These are phyloP conservation scores for Sanghuangporus sanghuang DNA, from an alignment of 1,284 basidiomycete genomes.

Conservation along the genomic window DNA sequence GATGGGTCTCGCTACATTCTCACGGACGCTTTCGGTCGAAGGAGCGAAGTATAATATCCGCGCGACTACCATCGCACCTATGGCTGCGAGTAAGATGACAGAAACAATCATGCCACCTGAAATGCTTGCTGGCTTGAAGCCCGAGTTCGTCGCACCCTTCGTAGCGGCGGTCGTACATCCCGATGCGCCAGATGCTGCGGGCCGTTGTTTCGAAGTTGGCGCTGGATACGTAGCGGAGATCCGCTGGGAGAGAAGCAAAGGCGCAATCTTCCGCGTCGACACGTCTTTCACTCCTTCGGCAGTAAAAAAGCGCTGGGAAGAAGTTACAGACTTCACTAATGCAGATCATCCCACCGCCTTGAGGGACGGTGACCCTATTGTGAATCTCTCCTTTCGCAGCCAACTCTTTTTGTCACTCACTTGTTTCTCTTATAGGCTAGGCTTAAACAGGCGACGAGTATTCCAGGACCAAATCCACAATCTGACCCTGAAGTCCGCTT, in stretches of 20 bases:
- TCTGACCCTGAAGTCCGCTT: conserved; percentile 71
- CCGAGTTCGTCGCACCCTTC: conserved; percentile 92
- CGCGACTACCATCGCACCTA: conserved; percentile 87
- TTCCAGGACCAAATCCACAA: conserved; percentile 69
- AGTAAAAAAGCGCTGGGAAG: conserved; percentile 78
- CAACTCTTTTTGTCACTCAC: background rate
- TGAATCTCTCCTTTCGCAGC: conserved; percentile 26
- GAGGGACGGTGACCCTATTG: conserved; percentile 66
- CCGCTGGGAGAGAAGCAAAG: conserved; percentile 90
- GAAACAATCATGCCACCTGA: conserved; percentile 97
- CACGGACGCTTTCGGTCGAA: conserved; percentile 88
- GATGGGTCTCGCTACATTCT: conserved; percentile 88
- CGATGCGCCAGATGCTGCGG: conserved; percentile 78
- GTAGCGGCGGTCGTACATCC: conserved; percentile 77
- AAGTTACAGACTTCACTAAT: conserved; percentile 79
- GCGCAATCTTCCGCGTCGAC: conserved; percentile 88
- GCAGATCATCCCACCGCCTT: conserved; percentile 70
- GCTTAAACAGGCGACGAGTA: conserved; percentile 62
- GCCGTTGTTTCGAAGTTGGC: conserved; percentile 90
- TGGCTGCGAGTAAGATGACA: conserved; percentile 92
- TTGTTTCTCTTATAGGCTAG: conserved; percentile 41
- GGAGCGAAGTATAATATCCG: conserved; percentile 93
- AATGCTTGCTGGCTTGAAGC: conserved; percentile 89
- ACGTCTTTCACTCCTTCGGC: conserved; percentile 91
- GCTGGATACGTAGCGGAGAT: conserved; percentile 92